Conservation (phyloP, 805 yeast genomes). For the Scheffersomyces stipitis region DNA sequence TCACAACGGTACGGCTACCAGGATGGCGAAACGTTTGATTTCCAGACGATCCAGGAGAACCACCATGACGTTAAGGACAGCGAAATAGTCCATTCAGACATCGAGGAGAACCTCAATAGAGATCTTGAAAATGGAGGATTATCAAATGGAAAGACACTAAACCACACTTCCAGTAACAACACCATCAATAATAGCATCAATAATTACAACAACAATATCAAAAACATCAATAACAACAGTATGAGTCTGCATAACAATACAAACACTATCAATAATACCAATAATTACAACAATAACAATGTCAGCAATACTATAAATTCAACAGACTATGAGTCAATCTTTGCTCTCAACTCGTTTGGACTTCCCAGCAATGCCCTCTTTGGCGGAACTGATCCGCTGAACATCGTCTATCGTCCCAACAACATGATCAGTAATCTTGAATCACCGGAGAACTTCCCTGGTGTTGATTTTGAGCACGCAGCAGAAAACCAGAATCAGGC, state of each 20-base stretch:
- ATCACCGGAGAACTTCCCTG: background rate
- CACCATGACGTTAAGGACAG: too few relatives aligned
- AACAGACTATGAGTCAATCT: constrained; percentile 6
- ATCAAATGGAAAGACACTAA: too few relatives aligned
- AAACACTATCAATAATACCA: background rate
- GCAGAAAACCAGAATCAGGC: constrained; percentile 1
- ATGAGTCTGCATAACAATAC: too few relatives aligned
- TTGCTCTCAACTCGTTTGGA: constrained; percentile 1
- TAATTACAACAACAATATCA: constrained; percentile 1
- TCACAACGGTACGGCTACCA: too few relatives aligned
- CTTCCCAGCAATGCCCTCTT: background rate
- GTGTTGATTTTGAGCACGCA: background rate
- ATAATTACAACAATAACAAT: background rate
- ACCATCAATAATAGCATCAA: constrained; percentile 2
- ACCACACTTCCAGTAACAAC: constrained; percentile 1
- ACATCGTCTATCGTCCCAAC: background rate
- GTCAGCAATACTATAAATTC: background rate
- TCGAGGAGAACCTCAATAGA: too few relatives aligned
- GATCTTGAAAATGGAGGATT: too few relatives aligned
- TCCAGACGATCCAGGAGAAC: too few relatives aligned
- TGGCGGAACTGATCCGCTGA: background rate
- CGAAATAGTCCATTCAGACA: too few relatives aligned
- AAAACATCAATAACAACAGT: too few relatives aligned
- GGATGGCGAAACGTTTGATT: too few relatives aligned
- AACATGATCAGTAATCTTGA: background rate